Percentiles rank a stretch among this genome's conserved stretches.
These are phyloP conservation scores for Neopestalotiopsis sp. DNA, from an alignment of 2,329 filamentous ascomycete species.

Conservation along the genomic window DNA sequence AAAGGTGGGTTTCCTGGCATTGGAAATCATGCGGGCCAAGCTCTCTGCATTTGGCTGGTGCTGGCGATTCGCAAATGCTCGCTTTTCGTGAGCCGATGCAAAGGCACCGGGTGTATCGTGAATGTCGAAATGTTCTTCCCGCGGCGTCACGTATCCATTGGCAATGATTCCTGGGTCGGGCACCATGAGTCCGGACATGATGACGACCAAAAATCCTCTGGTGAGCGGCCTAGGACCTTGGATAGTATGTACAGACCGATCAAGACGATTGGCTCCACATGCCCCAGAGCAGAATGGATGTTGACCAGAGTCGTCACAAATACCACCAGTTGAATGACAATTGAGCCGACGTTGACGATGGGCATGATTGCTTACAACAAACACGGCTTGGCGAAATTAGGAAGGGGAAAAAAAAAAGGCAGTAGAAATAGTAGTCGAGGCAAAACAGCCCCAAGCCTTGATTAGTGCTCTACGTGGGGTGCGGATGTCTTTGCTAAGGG, in stretches of 20 bases:
- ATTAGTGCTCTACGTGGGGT: not conserved
- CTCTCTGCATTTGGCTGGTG: constrained; percentile 29
- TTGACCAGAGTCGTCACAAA: constrained; percentile 61
- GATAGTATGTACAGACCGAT: constrained; percentile 54
- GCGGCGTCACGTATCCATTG: constrained; percentile 35
- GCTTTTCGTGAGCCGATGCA: constrained; percentile 23
- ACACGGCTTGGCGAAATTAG: not conserved
- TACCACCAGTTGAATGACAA: constrained; percentile 56
- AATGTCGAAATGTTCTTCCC: constrained; percentile 30
- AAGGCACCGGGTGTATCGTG: constrained; percentile 24
- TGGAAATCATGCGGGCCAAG: constrained; percentile 42
- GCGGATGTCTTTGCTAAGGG: not conserved
- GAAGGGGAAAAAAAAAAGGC: not conserved
- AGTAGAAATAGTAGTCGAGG: not conserved
- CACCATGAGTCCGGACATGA: constrained; percentile 32
- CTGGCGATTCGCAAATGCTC: constrained; percentile 21
- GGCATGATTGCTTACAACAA: constrained; percentile 46
- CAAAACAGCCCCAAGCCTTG: not conserved
- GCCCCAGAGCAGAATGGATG: constrained; percentile 55
- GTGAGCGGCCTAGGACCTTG: constrained; percentile 52
- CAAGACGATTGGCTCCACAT: constrained; percentile 53
- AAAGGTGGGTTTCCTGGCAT: constrained; percentile 31
- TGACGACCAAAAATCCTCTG: constrained; percentile 50
- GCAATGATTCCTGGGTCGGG: constrained; percentile 26
- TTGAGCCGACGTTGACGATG: constrained; percentile 56